Conservation (phyloP, 306 rosid species). For the Rosa chinensis region DNA sequence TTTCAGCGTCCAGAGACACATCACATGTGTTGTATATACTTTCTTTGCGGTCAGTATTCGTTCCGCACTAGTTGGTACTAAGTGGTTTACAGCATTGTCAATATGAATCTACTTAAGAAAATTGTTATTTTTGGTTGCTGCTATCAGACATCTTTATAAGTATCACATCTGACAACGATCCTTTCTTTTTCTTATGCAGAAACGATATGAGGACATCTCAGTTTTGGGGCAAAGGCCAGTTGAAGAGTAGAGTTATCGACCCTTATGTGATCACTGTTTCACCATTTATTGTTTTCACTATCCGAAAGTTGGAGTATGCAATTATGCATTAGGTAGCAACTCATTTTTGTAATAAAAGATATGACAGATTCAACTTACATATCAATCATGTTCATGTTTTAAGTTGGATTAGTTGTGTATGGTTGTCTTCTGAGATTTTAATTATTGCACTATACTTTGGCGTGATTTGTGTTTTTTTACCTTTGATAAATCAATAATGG, state of each 20-base stretch:
- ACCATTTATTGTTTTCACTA: conserved; percentile 24
- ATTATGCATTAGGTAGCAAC: conserved; percentile 41
- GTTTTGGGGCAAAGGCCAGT: conserved; percentile 58
- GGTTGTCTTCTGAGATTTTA: neutral
- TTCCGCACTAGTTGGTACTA: neutral
- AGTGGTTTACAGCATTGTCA: neutral
- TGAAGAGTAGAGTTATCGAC: conserved; percentile 39
- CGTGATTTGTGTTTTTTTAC: neutral
- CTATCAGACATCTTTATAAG: conserved; percentile 5
- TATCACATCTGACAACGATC: neutral
- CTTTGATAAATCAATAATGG: neutral
- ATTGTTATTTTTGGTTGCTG: neutral
- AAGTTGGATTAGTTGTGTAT: conserved; percentile 10
- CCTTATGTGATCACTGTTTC: neutral
- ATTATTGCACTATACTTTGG: neutral
- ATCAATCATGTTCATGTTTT: conserved; percentile 35
- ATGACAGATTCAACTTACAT: neutral
- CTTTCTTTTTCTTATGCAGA: conserved; percentile 34
- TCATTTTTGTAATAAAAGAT: conserved; percentile 60
- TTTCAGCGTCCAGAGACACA: neutral
- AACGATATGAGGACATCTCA: conserved; percentile 60
- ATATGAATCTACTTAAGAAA: neutral
- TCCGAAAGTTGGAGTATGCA: conserved; percentile 35
- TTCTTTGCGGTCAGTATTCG: neutral
- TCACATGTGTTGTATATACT: neutral